Conservation (phyloP, 306 rosid genomes). For the Cucurbita maxima region DNA sequence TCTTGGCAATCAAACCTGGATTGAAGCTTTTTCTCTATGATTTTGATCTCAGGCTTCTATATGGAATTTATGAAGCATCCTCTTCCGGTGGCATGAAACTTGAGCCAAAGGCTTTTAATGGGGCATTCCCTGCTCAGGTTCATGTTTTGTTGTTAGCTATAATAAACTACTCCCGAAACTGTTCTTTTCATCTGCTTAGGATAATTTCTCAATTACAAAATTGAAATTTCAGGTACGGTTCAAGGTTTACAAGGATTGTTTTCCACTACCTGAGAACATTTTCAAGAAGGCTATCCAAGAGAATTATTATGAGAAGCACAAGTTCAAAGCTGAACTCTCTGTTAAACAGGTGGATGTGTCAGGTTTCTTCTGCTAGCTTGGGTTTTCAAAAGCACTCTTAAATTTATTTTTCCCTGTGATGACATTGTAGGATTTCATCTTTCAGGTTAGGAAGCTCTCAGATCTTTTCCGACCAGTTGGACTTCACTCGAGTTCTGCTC, state of each 20-base stretch:
- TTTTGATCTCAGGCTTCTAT: constrained; percentile 75
- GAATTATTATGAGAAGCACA: constrained; percentile 44
- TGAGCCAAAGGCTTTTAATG: constrained; percentile 77
- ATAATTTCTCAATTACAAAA: constrained; percentile 10
- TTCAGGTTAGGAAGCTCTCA: constrained; percentile 69
- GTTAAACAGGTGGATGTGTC: constrained; percentile 40
- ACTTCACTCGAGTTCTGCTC: constrained; percentile 16
- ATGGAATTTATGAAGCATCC: constrained; percentile 71
- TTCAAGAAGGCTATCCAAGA: constrained; percentile 76
- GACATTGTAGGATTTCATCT: background rate
- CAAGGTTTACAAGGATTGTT: constrained; percentile 47
- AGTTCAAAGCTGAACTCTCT: constrained; percentile 78
- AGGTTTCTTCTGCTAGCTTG: constrained; percentile 1
- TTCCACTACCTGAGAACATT: constrained; percentile 67
- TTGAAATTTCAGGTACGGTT: constrained; percentile 61
- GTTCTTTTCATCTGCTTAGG: constrained; percentile 1
- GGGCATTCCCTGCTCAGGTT: constrained; percentile 93
- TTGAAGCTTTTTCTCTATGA: constrained; percentile 72
- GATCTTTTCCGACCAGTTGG: constrained; percentile 54
- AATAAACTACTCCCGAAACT: background rate
- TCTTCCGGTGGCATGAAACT: constrained; percentile 72
- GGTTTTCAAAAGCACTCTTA: background rate
- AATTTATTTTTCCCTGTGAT: background rate
- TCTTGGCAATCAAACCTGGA: constrained; percentile 55
- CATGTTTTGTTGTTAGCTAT: constrained; percentile 5